Base-by-base conservation (phyloP, 2,329 filamentous ascomycete genomes). In the Periconia sp. region DNA sequence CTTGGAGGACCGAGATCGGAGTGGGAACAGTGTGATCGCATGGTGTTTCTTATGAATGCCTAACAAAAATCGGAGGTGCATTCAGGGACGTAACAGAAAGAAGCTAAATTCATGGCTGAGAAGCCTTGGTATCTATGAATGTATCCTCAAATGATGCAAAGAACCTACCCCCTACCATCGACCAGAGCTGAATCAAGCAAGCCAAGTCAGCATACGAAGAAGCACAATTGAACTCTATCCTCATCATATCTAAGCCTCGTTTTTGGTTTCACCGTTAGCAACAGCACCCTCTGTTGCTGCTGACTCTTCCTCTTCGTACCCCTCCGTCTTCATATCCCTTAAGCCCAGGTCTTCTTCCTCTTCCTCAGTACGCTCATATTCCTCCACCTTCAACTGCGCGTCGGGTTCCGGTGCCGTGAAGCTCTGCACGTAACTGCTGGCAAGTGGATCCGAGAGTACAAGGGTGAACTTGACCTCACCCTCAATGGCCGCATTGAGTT, bases 261-360 rank as follows among this genome's bases (percentile, higher is more conserved):
- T 54, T 13, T 60, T 60, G 17, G 44, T 37, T 19, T 43, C 62
- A 35, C 56, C 57, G 35, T 63, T 62, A 45, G 56, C 56, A 10
- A 58, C 57, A 15, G 57, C 62, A n/a, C 57, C 65, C 42, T 65
- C 65, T 19, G 64, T 57, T 45, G 64, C 61, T 27, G 63, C 64
- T 27, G 23, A 27, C 51, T 68, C 62, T 52, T 59, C 65, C 56
- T 85, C 79, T 72, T 88, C 88, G 68, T 99, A 97, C 0, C 86
- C 87, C 73, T 97, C 92, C 0, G 87, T 86, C 81, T 93, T 94
- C 87, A 99, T 99, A 69, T 99, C 94, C 54, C 80, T 86, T 60
- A 99, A 77, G 0, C 94, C 94, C 11, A 99, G 79, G 54, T 97
- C 91, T 67, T 99, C 94, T 76, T 96, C 91, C 70, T 99, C 94